Conservation (phyloP, 1,284 basidiomycete genomes). For the Fomitopsis palustris region DNA sequence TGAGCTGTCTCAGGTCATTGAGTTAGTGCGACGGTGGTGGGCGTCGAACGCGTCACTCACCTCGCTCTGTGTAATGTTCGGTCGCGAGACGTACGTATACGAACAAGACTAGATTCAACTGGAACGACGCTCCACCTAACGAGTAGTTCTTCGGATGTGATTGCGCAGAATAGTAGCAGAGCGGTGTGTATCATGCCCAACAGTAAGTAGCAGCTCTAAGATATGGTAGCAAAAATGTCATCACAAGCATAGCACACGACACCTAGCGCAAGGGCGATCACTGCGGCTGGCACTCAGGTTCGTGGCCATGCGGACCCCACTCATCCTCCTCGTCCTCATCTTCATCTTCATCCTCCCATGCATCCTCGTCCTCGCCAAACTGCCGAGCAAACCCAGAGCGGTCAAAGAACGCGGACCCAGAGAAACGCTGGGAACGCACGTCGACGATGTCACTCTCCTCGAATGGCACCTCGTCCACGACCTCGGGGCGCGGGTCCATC, state of each 20-base stretch:
- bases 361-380: constrained; percentile 59
- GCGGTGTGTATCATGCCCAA: background rate
- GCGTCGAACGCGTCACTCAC: too few relatives aligned
- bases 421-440: constrained; percentile 74
- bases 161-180: background rate
- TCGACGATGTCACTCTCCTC: constrained; percentile 76
- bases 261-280: constrained; percentile 25
- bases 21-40: too few relatives aligned
- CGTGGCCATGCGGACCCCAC: constrained; percentile 50
- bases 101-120: too few relatives aligned
- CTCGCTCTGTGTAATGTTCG: too few relatives aligned
- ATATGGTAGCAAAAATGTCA: background rate
- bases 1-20: too few relatives aligned
- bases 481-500: constrained; percentile 63
- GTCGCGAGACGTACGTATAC: too few relatives aligned
- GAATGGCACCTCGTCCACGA: constrained; percentile 69
- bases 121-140: too few relatives aligned
- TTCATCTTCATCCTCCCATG: constrained; percentile 46
- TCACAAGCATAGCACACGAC: background rate
- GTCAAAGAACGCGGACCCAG: constrained; percentile 70
- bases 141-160: background rate
- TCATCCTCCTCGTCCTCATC: constrained; percentile 44
- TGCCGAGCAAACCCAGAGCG: constrained; percentile 54
- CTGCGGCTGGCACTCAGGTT: constrained; percentile 67
- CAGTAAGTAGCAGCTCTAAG: constrained; percentile 1